A percentile compares a stretch with the other conserved stretches of the same genome.
Evolutionary conservation across 176 grass and related monocot genomes (phyloP).

Genomic region (Musa itinerans): DNA sequence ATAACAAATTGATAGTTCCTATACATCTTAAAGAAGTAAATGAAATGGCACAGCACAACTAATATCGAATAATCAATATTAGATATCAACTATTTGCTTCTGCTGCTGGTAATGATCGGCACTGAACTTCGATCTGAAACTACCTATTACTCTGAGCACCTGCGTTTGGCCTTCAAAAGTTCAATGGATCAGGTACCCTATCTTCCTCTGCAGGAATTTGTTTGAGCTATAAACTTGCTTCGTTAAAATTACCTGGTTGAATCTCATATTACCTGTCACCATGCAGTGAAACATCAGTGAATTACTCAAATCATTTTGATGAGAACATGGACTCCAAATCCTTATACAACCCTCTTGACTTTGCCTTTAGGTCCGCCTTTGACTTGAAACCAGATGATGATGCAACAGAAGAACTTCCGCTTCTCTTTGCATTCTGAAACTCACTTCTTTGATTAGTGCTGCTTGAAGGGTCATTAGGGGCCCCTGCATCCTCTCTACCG

Average conservation of each 20-base stretch:
- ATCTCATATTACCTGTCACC: background rate
- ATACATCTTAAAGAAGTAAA: no score
- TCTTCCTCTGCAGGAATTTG: background rate
- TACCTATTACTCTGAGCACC: no score
- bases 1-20: no score
- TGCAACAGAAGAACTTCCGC: slow-evolving; percentile 35
- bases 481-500: slow-evolving; percentile 33
- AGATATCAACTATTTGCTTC: no score
- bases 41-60: no score
- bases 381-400: slow-evolving; percentile 41
- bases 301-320: slow-evolving; percentile 26
- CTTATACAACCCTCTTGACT: slow-evolving; percentile 49
- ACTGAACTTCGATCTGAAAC: no score
- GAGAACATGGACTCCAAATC: slow-evolving; percentile 82
- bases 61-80: no score
- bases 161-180: no score
- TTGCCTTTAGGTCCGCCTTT: slow-evolving; percentile 35
- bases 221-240: background rate
- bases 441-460: slow-evolving; percentile 25
- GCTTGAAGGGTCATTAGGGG: slow-evolving; percentile 40
- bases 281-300: no score
- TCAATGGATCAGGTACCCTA: no score
- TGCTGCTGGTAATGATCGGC: no score
- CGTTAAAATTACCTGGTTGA: no score
- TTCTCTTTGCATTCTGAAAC: slow-evolving; percentile 27